A percentile compares a stretch with the other conserved stretches of the same genome.
These are phyloP conservation scores for Suhomyces guaymorum DNA, from an alignment of 1,139 yeast species.

Conservation along the genomic window DNA sequence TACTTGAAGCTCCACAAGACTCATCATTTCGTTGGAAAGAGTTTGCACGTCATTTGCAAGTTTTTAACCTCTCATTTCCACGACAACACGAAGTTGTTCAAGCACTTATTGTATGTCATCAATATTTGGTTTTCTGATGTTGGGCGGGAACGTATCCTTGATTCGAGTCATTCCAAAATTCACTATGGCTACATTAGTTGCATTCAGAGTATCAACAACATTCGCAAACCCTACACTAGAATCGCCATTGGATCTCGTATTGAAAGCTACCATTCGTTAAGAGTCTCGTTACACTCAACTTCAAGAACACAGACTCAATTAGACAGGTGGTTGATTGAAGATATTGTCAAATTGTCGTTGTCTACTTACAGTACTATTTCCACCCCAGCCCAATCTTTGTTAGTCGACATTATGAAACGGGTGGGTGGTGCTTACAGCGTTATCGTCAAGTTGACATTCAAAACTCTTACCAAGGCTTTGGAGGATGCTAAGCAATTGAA, in stretches of 20 bases:
- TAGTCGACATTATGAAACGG: conserved; percentile 72
- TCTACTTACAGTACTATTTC: conserved; percentile 74
- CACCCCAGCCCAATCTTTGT: conserved; percentile 66
- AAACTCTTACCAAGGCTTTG: conserved; percentile 54
- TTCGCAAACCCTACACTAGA: conserved; percentile 76
- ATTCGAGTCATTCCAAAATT: conserved; percentile 48
- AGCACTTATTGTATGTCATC: conserved; percentile 63
- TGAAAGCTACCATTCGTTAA: conserved; percentile 74
- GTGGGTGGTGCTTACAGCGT: conserved; percentile 67
- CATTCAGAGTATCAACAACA: conserved; percentile 44
- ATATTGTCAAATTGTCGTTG: conserved; percentile 65
- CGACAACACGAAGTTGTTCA: conserved; percentile 70
- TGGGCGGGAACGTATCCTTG: conserved; percentile 71
- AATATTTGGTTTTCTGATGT: conserved; percentile 85
- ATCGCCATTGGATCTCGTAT: conserved; percentile 74
- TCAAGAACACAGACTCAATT: conserved; percentile 68
- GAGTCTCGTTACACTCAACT: conserved; percentile 75
- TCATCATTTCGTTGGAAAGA: conserved; percentile 63
- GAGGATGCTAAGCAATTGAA: conserved; percentile 31
- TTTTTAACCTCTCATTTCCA: conserved; percentile 53
- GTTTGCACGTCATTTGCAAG: conserved; percentile 60
- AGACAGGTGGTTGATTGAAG: conserved; percentile 65
- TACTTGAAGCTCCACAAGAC: conserved; percentile 64
- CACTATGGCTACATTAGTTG: conserved; percentile 37
- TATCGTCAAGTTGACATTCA: conserved; percentile 51